Conservation (phyloP, 768 basidiomycete species). For the Lactarius trivialis region DNA sequence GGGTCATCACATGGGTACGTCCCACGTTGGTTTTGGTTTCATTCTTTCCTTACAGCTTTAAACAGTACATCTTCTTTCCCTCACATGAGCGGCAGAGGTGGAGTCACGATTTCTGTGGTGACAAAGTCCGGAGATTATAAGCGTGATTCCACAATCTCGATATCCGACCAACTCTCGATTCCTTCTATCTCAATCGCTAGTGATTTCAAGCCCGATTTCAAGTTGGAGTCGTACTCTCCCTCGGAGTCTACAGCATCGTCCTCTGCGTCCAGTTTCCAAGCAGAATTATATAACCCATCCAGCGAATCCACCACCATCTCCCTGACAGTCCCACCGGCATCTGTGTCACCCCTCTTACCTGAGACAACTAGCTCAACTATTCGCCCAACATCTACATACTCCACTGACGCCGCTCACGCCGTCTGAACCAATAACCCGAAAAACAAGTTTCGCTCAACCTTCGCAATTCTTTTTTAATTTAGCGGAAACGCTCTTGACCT, state of each 20-base stretch:
- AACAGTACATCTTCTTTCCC: constrained; percentile 6
- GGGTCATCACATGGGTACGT: constrained; percentile 14
- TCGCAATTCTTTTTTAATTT: background rate
- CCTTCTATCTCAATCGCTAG: constrained; percentile 11
- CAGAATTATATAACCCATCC: background rate
- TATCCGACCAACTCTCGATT: constrained; percentile 18
- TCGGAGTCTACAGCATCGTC: constrained; percentile 3
- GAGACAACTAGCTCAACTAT: background rate
- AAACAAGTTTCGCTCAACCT: background rate
- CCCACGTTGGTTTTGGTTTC: background rate
- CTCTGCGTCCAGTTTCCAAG: background rate
- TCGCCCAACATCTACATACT: background rate
- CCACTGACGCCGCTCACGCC: background rate
- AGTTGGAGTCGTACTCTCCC: constrained; percentile 7
- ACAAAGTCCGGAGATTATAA: background rate
- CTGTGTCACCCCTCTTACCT: background rate
- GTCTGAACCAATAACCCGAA: background rate
- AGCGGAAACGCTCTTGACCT: background rate
- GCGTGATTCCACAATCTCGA: constrained; percentile 8
- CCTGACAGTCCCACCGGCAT: background rate
- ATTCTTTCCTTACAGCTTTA: background rate
- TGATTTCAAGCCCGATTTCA: constrained; percentile 12
- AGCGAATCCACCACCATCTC: background rate
- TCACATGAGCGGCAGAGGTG: constrained; percentile 6
- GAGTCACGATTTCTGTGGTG: constrained; percentile 8